Base-by-base conservation (phyloP, 2,329 filamentous ascomycete species). In the Cladosporium sp. region DNA sequence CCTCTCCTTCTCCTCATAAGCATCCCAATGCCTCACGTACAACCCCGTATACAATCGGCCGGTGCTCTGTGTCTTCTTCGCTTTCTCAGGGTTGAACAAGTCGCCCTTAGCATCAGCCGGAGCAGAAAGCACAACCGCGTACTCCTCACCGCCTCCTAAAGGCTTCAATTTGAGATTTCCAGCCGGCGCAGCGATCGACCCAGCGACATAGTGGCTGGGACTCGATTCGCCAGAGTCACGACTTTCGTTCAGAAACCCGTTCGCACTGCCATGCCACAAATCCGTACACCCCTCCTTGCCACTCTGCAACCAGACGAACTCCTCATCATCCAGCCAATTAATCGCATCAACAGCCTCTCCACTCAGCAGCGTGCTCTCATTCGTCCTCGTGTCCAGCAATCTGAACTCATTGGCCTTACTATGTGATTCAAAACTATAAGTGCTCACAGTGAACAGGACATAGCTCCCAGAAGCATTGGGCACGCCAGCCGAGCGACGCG, bases 401-500 rank as follows among this genome's bases (percentile, higher is more conserved):
- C 86, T 83, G 64, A 88, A 86, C 74, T 91, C 86, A 59, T 78
- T 80, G 4, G 80, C 82, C 69, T 87, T 88, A 47, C 80, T 79
- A 69, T 95, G 90, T 0, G 83, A 80, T 37, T 88, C 79, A 72
- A 96, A 96, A 4, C 85, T 92, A 72, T 96, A 96, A 1, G 86
- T 84, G 0, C 88, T 89, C 15, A 85, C 82, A 40, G 84, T 84
- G 68, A 87, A 91, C 25, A 91, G 73, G 47, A 87, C 78, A 58
- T 82, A 77, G 55, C 82, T 83, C 42, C 87, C 88, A 53, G 82
- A 78, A 36, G 78, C 71, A 70, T 91, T 93, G n/a, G 89, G 89
- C 1, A 84, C 72, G 48, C 85, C 89, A 15, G 84, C 71, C 10
- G 87, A 89, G 48, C 89, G 84, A 57, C 90, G 84, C 32, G 89